Evolutionary conservation across 2,329 filamentous ascomycete species (phyloP).

Genomic region (Nigrospora sphaerica): DNA sequence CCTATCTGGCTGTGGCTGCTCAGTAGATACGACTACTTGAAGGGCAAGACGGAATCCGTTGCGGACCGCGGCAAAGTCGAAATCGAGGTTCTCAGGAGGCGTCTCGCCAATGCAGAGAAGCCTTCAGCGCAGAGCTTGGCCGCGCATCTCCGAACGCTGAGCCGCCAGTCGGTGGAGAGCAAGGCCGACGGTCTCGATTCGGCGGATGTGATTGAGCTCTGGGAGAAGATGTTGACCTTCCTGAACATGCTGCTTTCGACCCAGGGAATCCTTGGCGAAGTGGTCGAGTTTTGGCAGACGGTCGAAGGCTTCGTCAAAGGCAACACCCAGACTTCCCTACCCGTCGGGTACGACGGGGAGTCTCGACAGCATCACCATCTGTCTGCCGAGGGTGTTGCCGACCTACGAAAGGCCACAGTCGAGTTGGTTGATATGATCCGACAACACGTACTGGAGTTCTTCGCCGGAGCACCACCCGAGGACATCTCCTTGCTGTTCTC

Average conservation of each 20-base stretch:
- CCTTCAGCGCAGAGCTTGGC: constrained; percentile 64
- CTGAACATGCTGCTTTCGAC: constrained; percentile 68
- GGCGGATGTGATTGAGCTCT: constrained; percentile 76
- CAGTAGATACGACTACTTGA: constrained; percentile 83
- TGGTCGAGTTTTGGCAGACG: constrained; percentile 90
- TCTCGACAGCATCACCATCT: constrained; percentile 77
- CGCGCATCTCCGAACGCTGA: constrained; percentile 67
- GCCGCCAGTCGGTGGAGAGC: constrained; percentile 57
- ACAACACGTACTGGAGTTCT: constrained; percentile 73
- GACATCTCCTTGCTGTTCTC: constrained; percentile 86
- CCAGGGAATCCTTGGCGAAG: constrained; percentile 78
- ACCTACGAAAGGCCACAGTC: constrained; percentile 69
- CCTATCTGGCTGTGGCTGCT: constrained; percentile 95
- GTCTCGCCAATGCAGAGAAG: constrained; percentile 67
- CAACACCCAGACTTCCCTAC: constrained; percentile 71
- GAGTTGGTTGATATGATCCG: constrained; percentile 82
- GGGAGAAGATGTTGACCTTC: constrained; percentile 80
- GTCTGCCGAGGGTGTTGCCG: constrained; percentile 59
- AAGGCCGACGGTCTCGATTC: constrained; percentile 65
- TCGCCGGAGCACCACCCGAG: constrained; percentile 80
- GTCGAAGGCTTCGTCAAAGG: constrained; percentile 86
- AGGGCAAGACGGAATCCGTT: constrained; percentile 71
- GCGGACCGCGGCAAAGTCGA: constrained; percentile 86
- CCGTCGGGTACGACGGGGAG: constrained; percentile 73
- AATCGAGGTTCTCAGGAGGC: constrained; percentile 81